phyloP scores from a whole-genome alignment of 2,329 filamentous ascomycete genomes.

The Fusarium zealandicum region DNA sequence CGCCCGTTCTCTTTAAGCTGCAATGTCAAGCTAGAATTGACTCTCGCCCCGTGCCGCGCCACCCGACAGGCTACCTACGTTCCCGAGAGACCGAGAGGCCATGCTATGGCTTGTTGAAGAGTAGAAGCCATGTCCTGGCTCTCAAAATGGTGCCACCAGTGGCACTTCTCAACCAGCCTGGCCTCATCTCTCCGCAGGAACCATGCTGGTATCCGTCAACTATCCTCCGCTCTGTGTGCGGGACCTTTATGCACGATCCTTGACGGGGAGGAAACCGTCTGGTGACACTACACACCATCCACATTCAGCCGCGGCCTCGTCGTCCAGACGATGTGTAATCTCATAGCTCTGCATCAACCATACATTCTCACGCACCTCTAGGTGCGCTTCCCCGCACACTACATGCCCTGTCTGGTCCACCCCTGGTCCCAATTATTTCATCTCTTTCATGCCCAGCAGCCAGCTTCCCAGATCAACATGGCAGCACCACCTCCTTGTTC shows the following conservation, averaged over 20 bases:
- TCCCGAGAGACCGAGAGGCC: neutral
- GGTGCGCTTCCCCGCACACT: constrained; percentile 36
- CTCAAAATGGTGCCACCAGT: neutral
- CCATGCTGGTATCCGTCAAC: constrained; percentile 12
- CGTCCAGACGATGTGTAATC: constrained; percentile 36
- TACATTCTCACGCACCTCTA: constrained; percentile 14
- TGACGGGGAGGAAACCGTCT: constrained; percentile 13
- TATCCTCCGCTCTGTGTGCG: constrained; percentile 13
- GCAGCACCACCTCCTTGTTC: constrained; percentile 16
- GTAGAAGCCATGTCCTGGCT: neutral
- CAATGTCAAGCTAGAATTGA: constrained; percentile 28
- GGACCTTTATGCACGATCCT: constrained; percentile 22
- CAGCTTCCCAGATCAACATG: constrained; percentile 33
- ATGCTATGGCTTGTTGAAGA: neutral
- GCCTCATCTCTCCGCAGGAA: constrained; percentile 14
- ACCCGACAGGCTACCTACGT: constrained; percentile 32
- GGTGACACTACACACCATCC: constrained; percentile 29
- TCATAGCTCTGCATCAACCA: constrained; percentile 32
- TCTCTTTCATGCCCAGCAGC: constrained; percentile 17
- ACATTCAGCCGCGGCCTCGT: constrained; percentile 30
- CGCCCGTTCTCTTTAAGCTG: constrained; percentile 12
- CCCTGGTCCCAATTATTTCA: constrained; percentile 21
- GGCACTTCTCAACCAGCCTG: constrained; percentile 2
- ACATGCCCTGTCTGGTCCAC: constrained; percentile 16
- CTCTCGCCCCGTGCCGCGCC: constrained; percentile 48